Base-by-base conservation (phyloP, 1,284 basidiomycete genomes). In the Cutaneotrichosporon cutaneum region DNA sequence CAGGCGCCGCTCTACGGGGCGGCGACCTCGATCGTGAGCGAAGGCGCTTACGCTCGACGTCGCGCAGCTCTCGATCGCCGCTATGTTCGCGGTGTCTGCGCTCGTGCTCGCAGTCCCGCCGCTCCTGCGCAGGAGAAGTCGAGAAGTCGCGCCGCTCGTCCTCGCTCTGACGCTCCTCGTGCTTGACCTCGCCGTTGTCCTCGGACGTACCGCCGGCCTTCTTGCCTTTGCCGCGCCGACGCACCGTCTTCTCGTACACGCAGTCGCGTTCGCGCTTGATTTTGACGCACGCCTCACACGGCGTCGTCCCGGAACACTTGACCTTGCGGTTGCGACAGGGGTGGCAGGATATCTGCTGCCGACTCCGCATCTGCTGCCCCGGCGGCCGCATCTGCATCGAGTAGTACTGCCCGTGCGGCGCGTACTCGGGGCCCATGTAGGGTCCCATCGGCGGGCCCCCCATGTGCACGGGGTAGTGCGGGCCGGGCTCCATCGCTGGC, bases 261-360 rank as follows among this genome's bases (percentile, higher is more conserved):
- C 76, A 77, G n/a, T 72, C 67, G 1, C 50, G 58, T n/a, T 66
- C 64, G 9, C 64, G 63, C 26, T 68, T 68, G 30, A 71, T 60
- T 44, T 69, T 65, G 10, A 69, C 44, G 47, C 76, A 77, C 32
- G 72, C 70, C 11, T 58, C 62, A 56, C 76, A 77, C 10, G 76
- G 76, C 30, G 60, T 66, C 5, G 60, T 57, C 3, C 74, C 76
- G 45, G 75, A 72, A 54, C 76, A 77, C 42, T 71, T 72, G 51
- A 75, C 61, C 59, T 76, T 76, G n/a, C 73, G 65, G 3, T 63
- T 56, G 11, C 76, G 66, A 48, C 76, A 77, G 1, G 72, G 71
- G 45, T 69, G 74, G 56, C 76, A 77, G 4, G 70, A 71, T 24
- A 76, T 75, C 18, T 64, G 64, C 54, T 75, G 73, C 4, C 75